Evolutionary conservation across 805 yeast species (phyloP).

Genomic region (Myxozyma vanderwaltii): DNA sequence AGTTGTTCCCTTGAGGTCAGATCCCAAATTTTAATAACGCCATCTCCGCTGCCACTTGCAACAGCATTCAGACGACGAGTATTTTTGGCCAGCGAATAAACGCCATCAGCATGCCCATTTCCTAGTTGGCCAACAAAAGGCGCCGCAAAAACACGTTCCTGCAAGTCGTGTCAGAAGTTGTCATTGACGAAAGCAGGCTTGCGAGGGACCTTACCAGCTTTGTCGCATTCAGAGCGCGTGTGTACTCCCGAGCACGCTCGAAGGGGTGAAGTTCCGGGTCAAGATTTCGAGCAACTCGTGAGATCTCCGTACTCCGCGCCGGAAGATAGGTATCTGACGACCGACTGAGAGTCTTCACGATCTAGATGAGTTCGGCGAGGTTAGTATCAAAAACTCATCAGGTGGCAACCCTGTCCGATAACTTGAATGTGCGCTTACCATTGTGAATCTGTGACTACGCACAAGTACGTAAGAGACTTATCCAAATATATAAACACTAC

Average conservation of each 20-base stretch:
- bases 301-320: constrained; percentile 84
- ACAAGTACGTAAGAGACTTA: too few relatives aligned
- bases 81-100: constrained; percentile 82
- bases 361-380: background rate
- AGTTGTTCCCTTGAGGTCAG: constrained; percentile 74
- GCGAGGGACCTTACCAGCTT: constrained; percentile 57
- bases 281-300: constrained; percentile 82
- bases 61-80: constrained; percentile 66
- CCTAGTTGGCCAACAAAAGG: constrained; percentile 97
- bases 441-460: background rate
- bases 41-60: constrained; percentile 95
- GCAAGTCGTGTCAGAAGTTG: background rate
- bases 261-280: constrained; percentile 96
- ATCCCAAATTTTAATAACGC: constrained; percentile 93
- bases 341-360: constrained; percentile 76
- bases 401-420: too few relatives aligned
- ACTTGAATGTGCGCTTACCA: background rate
- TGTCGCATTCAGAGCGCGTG: constrained; percentile 91
- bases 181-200: background rate
- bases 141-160: constrained; percentile 88
- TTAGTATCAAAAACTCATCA: background rate
- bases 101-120: constrained; percentile 92
- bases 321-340: constrained; percentile 93
- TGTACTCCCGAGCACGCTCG: constrained; percentile 94
- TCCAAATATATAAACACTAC: too few relatives aligned